Evolutionary conservation across 2,329 filamentous ascomycete genomes (phyloP), one percentile per base, ranked within the genome.

Genomic region (Fusarium caatingaense): DNA sequence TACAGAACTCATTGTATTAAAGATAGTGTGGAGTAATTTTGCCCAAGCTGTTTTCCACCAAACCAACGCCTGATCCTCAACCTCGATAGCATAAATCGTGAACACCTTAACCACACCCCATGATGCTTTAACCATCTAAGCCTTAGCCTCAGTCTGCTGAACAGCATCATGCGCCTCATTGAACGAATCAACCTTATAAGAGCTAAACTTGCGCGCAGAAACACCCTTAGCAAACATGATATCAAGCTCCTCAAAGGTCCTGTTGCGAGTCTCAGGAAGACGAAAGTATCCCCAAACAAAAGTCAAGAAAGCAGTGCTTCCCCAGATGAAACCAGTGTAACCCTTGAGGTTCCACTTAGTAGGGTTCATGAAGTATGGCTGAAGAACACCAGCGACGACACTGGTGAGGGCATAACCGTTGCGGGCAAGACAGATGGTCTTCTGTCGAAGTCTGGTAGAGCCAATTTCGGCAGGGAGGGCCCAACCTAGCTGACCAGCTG

Each of bases 221-320:
- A 74, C 56, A 13, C 53, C 47, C 46, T 72, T 74, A n/a, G 72
- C 69, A 73, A 88, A 88, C 44, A 89, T 72, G 13, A 84, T 78
- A 56, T 88, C 86, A 2, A 88, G 78, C 75, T 88, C 85, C 68
- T 85, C 84, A 47, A 86, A 83, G 0, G 83, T 85, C 23, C 84
- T 80, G 4, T 80, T 83, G 44, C 83, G 83, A 1, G 85, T 83
- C 75, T 88, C 87, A 8, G 85, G 85, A 10, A 87, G 75, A 21
- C 83, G 84, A 72, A 85, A 81, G 61, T 81, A 84, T 63, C 85
- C 76, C 78, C 77, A 79, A 18, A 75, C 30, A 11, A 77, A 74
- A 10, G 76, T 69, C 6, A 71, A 7, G 15, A 75, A 68, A 13
- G 70, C 67, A 4, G 73, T 76, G n/a, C 61, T 63, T 4, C 70